A percentile compares a stretch with the other conserved stretches of the same genome.
phyloP scores from a whole-genome alignment of 2,329 filamentous ascomycete species.

The Exophiala spinifera region DNA sequence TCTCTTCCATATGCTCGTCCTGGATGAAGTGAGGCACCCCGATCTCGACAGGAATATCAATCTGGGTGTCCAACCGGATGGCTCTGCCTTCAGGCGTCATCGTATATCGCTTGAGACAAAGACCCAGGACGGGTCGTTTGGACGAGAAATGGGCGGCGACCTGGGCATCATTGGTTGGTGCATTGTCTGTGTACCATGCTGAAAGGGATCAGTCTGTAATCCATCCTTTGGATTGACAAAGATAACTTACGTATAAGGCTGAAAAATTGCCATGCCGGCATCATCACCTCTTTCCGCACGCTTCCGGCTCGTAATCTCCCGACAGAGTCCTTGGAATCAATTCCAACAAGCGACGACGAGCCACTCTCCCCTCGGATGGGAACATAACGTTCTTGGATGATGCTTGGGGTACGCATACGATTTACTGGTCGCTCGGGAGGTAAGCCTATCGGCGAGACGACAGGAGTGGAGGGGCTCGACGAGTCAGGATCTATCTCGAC shows the following conservation, averaged over 20 bases:
- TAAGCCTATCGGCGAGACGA: slow-evolving; percentile 31
- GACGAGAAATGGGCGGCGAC: slow-evolving; percentile 85
- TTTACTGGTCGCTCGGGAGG: slow-evolving; percentile 28
- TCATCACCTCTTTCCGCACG: slow-evolving; percentile 76
- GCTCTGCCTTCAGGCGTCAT: slow-evolving; percentile 68
- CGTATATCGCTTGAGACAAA: slow-evolving; percentile 87
- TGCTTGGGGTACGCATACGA: slow-evolving; percentile 38
- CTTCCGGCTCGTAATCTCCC: slow-evolving; percentile 38
- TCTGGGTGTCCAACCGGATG: slow-evolving; percentile 71
- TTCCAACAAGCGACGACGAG: slow-evolving; percentile 32
- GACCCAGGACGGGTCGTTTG: slow-evolving; percentile 79
- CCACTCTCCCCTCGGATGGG: slow-evolving; percentile 45
- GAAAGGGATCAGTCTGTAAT: slow-evolving; percentile 39
- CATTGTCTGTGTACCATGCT: slow-evolving; percentile 82
- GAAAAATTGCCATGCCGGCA: slow-evolving; percentile 98
- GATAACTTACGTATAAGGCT: slow-evolving; percentile 75
- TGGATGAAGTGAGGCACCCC: slow-evolving; percentile 84
- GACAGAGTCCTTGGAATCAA: slow-evolving; percentile 33
- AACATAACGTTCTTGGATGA: slow-evolving; percentile 45
- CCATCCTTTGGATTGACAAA: background rate
- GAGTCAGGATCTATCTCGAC: slow-evolving; percentile 36
- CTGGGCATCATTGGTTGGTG: slow-evolving; percentile 66
- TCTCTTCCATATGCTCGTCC: slow-evolving; percentile 67
- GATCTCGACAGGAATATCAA: slow-evolving; percentile 88
- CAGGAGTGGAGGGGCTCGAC: slow-evolving; percentile 31